A percentile compares a stretch with the other conserved stretches of the same genome.
Conservation (phyloP, 2,329 filamentous ascomycete genomes). For the Aspergillus cejpii region DNA sequence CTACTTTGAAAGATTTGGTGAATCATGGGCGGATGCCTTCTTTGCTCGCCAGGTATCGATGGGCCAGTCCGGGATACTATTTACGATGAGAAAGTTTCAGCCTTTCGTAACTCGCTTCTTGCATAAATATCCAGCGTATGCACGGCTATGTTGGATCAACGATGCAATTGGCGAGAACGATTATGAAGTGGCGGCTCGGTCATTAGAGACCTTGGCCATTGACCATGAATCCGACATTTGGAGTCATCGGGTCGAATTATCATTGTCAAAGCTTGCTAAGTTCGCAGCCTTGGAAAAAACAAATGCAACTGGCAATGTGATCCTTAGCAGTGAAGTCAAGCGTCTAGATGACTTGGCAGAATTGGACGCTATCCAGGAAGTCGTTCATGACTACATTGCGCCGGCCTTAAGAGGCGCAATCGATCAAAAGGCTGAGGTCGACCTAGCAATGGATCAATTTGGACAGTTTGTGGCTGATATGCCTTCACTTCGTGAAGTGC, state of each 20-base stretch:
- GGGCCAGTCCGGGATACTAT: slow-evolving; percentile 59
- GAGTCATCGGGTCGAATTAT: slow-evolving; percentile 90
- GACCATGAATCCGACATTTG: slow-evolving; percentile 72
- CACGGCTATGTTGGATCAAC: slow-evolving; percentile 89
- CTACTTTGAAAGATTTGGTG: slow-evolving; percentile 48
- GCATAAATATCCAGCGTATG: slow-evolving; percentile 61
- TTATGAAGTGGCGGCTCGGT: slow-evolving; percentile 64
- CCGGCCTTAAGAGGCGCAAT: slow-evolving; percentile 64
- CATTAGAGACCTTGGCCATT: slow-evolving; percentile 63
- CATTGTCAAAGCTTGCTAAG: slow-evolving; percentile 73
- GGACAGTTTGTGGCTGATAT: slow-evolving; percentile 51
- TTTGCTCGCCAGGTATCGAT: slow-evolving; percentile 70
- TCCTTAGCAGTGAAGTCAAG: slow-evolving; percentile 42
- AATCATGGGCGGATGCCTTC: slow-evolving; percentile 57
- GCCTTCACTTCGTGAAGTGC: slow-evolving; percentile 62
- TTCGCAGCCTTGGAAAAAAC: slow-evolving; percentile 54
- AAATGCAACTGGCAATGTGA: slow-evolving; percentile 22
- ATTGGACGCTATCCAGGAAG: slow-evolving; percentile 71
- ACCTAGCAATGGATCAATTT: slow-evolving; percentile 66
- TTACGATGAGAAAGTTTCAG: slow-evolving; percentile 64
- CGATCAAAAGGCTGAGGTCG: slow-evolving; percentile 69
- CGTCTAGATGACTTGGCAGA: slow-evolving; percentile 59
- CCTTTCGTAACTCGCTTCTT: slow-evolving; percentile 71
- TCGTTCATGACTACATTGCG: slow-evolving; percentile 63
- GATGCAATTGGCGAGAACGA: slow-evolving; percentile 72